Evolutionary conservation across 345 rosid species (phyloP).

Genomic region (Laguncularia racemosa): DNA sequence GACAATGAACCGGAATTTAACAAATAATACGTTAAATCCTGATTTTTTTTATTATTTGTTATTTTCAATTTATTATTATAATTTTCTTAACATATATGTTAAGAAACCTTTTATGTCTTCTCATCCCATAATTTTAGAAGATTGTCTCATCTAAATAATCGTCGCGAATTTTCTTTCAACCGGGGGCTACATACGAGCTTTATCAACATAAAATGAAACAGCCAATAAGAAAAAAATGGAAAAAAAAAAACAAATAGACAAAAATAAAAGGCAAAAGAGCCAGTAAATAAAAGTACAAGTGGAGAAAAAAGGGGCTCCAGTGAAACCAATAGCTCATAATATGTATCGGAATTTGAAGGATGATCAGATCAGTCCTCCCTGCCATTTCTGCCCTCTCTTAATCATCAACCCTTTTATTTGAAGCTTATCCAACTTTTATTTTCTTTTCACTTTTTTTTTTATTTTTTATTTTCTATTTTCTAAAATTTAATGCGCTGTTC

Average conservation of each 20-base stretch:
- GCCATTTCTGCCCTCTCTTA: background rate
- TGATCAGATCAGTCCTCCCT: background rate
- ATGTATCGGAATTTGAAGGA: background rate
- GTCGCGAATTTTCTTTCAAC: too few species aligned
- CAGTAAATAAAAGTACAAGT: background rate
- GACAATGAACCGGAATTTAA: too few species aligned
- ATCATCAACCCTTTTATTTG: background rate
- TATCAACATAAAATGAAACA: background rate
- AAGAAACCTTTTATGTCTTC: too few species aligned
- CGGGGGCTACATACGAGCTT: too few species aligned
- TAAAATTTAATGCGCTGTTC: background rate
- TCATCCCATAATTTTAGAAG: too few species aligned
- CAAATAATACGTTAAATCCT: too few species aligned
- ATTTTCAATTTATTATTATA: too few species aligned
- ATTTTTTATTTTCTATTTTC: too few species aligned
- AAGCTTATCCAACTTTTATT: constrained; percentile 8
- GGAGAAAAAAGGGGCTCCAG: background rate
- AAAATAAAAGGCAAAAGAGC: background rate
- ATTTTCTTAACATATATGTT: too few species aligned
- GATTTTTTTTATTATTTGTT: too few species aligned
- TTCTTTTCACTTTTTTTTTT: background rate
- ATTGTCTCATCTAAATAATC: too few species aligned
- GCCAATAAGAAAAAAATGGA: background rate
- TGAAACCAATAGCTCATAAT: too few species aligned
- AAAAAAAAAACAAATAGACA: background rate